A percentile compares a stretch with the other conserved stretches of the same genome.
phyloP scores from a whole-genome alignment of 2,329 filamentous ascomycete genomes.

The Arthrinium puccinioides region DNA sequence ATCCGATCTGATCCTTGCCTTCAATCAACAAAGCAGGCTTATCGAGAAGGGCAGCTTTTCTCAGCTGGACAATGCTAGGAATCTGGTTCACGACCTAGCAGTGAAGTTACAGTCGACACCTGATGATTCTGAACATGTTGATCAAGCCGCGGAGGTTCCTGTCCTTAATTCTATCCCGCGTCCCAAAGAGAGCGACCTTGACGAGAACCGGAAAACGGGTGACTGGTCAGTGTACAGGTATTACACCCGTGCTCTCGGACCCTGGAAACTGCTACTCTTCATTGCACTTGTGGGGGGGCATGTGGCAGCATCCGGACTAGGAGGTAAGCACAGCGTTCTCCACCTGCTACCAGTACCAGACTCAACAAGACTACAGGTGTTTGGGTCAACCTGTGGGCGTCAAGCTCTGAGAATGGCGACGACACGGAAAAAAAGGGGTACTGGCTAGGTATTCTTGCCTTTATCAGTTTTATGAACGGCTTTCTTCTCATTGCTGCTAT shows the following conservation, averaged over 20 bases:
- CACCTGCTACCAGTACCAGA: not conserved
- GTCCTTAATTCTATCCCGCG: too few relatives aligned
- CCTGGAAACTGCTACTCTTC: not conserved
- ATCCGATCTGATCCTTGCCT: slow-evolving; percentile 24
- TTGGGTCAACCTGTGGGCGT: slow-evolving; percentile 18
- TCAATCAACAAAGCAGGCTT: slow-evolving; percentile 20
- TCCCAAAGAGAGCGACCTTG: not conserved
- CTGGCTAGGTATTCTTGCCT: slow-evolving; percentile 3
- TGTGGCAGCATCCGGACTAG: slow-evolving; percentile 1
- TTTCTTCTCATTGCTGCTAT: not conserved
- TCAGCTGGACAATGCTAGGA: slow-evolving; percentile 16
- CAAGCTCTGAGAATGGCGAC: not conserved
- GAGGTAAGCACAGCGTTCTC: slow-evolving; percentile 4
- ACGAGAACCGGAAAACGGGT: slow-evolving; percentile 4
- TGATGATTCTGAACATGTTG: too few relatives aligned
- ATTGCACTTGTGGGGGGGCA: not conserved
- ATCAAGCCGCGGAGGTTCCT: too few relatives aligned
- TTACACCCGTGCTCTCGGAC: slow-evolving; percentile 2
- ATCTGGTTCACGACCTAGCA: not conserved
- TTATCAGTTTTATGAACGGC: slow-evolving; percentile 1
- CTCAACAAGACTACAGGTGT: slow-evolving; percentile 8
- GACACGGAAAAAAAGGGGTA: not conserved
- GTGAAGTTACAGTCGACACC: too few relatives aligned
- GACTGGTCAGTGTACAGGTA: slow-evolving; percentile 5
- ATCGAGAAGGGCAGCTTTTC: slow-evolving; percentile 25